Evolutionary conservation across 1,284 basidiomycete species (phyloP).

Genomic region (Irpex rosettiformis): DNA sequence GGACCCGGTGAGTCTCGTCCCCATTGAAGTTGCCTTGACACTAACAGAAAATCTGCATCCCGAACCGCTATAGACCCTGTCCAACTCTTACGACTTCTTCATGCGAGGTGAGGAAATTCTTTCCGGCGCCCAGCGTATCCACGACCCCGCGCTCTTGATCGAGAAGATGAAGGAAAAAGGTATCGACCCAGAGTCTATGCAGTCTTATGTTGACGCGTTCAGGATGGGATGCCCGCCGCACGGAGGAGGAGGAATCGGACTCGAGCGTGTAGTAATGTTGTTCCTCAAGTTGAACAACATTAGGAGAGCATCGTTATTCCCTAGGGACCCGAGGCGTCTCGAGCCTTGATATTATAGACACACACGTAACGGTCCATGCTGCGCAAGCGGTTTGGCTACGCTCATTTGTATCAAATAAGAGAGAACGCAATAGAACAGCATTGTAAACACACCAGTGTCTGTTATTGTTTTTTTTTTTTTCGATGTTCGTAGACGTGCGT

Average conservation of each 20-base stretch:
- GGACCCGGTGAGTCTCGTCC: conserved; percentile 61
- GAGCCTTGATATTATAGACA: conserved; percentile 48
- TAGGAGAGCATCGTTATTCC: conserved; percentile 91
- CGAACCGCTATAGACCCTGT: conserved; percentile 59
- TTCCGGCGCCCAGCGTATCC: conserved; percentile 95
- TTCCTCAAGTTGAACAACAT: conserved; percentile 97
- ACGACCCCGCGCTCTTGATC: conserved; percentile 82
- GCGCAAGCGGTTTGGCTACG: not conserved
- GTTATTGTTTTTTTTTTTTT: no score
- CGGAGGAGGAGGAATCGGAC: conserved; percentile 81
- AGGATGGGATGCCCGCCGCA: conserved; percentile 90
- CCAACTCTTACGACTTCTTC: conserved; percentile 99
- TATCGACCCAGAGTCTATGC: conserved; percentile 86
- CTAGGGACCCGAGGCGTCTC: conserved; percentile 85
- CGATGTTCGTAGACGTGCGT: no score
- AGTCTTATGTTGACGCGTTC: conserved; percentile 92
- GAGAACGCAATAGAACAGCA: no score
- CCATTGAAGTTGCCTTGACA: conserved; percentile 9
- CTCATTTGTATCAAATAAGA: not conserved
- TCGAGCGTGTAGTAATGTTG: conserved; percentile 95
- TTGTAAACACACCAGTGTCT: no score
- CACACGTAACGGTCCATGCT: not conserved
- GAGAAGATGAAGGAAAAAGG: conserved; percentile 83
- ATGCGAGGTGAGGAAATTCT: conserved; percentile 99
- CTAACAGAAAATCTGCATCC: conserved; percentile 4